Conservation (phyloP, 805 yeast genomes). For the Barnettozyma salicaria region DNA sequence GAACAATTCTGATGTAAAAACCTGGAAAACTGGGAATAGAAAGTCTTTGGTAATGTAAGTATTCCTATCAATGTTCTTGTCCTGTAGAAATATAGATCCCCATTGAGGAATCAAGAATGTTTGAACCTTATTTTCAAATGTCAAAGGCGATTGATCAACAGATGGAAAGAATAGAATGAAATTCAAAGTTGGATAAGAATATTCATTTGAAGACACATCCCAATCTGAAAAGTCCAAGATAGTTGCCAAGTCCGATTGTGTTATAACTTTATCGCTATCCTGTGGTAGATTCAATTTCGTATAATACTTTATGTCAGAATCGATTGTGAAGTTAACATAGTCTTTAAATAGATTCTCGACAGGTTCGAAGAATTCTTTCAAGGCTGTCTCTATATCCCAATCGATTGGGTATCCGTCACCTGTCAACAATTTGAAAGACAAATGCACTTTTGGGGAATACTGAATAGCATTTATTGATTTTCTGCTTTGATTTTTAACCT, state of each 20-base stretch:
- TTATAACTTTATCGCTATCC: slow-evolving; percentile 27
- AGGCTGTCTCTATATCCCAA: slow-evolving; percentile 66
- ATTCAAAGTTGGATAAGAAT: slow-evolving; percentile 62
- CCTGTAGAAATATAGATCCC: slow-evolving; percentile 4
- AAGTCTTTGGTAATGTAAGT: slow-evolving; percentile 36
- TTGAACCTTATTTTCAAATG: slow-evolving; percentile 45
- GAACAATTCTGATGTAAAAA: slow-evolving; percentile 70
- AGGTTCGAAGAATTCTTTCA: slow-evolving; percentile 47
- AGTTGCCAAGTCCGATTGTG: slow-evolving; percentile 56
- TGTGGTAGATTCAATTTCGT: slow-evolving; percentile 31
- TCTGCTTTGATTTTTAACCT: slow-evolving; percentile 9
- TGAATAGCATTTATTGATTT: slow-evolving; percentile 28
- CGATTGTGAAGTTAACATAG: slow-evolving; percentile 67
- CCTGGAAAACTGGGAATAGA: slow-evolving; percentile 53
- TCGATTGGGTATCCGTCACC: slow-evolving; percentile 61
- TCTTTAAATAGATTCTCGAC: slow-evolving; percentile 46
- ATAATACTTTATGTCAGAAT: slow-evolving; percentile 69
- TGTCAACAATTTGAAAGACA: slow-evolving; percentile 68
- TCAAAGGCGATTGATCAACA: slow-evolving; percentile 40
- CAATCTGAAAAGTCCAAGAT: slow-evolving; percentile 82
- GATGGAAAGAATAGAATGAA: slow-evolving; percentile 65
- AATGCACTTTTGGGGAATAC: slow-evolving; percentile 56
- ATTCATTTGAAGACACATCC: slow-evolving; percentile 54
- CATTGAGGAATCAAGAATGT: slow-evolving; percentile 35
- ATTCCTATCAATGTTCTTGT: slow-evolving; percentile 16